These are phyloP conservation scores for Rhodotorula graminis DNA, from an alignment of 768 basidiomycete genomes.

Conservation along the genomic window DNA sequence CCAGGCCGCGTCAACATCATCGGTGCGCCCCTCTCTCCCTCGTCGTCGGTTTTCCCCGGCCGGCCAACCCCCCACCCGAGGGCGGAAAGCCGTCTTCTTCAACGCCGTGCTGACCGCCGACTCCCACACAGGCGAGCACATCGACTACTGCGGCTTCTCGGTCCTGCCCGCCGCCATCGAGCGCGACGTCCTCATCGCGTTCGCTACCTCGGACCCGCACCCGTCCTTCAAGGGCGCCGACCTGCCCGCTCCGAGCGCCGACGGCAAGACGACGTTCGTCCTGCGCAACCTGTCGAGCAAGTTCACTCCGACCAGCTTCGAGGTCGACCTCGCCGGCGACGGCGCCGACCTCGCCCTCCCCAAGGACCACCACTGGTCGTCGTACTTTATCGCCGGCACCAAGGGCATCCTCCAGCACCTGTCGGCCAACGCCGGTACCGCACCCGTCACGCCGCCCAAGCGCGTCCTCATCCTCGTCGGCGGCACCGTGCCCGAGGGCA, in stretches of 20 bases:
- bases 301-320: conserved; percentile 34
- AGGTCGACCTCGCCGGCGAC: conserved; percentile 30
- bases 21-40: conserved; percentile 3
- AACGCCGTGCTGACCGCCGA: too few species aligned
- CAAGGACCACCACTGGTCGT: conserved; percentile 36
- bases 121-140: conserved; percentile 26
- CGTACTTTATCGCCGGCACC: conserved; percentile 40
- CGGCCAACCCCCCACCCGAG: background rate
- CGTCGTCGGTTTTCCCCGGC: background rate
- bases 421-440: background rate
- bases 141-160: conserved; percentile 39
- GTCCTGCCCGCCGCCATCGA: conserved; percentile 44
- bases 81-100: background rate
- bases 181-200: conserved; percentile 42
- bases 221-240: background rate
- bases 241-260: conserved; percentile 1
- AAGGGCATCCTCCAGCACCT: conserved; percentile 34
- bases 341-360: conserved; percentile 12
- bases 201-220: conserved; percentile 5
- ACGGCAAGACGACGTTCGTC: conserved; percentile 27
- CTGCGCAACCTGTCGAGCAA: conserved; percentile 38
- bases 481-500: conserved; percentile 75
- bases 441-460: background rate
- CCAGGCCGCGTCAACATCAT: conserved; percentile 39
- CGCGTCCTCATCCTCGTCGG: conserved; percentile 31